phyloP scores from a whole-genome alignment of 2,329 filamentous ascomycete species.

The Aspergillus ochraceoroseus region DNA sequence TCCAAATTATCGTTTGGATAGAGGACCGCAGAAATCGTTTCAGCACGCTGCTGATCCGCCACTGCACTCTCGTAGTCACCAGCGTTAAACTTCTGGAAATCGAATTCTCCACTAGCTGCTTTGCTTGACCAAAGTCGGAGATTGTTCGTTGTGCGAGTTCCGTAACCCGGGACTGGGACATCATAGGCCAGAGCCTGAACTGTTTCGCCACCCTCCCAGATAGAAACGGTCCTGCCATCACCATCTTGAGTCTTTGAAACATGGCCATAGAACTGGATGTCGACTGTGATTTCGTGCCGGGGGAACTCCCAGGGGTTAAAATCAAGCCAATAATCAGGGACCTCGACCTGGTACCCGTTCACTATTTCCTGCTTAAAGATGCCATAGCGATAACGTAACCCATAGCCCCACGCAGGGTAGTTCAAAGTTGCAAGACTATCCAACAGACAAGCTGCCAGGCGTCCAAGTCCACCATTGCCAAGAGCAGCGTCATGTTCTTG shows the following conservation, averaged over 20 bases:
- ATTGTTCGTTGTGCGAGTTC: constrained; percentile 90
- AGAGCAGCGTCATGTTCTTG: constrained; percentile 96
- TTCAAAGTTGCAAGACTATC: constrained; percentile 93
- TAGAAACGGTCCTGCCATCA: constrained; percentile 66
- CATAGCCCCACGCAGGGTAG: constrained; percentile 96
- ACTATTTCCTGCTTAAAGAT: constrained; percentile 99
- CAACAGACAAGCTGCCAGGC: constrained; percentile 92
- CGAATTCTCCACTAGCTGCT: constrained; percentile 92
- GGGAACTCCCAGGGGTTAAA: constrained; percentile 99
- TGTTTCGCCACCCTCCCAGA: constrained; percentile 90
- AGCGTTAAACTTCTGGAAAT: constrained; percentile 99
- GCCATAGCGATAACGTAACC: constrained; percentile 87
- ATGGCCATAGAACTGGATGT: constrained; percentile 92
- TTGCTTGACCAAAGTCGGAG: constrained; percentile 96
- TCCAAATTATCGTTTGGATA: constrained; percentile 98
- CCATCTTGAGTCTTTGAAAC: constrained; percentile 72
- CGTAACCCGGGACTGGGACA: constrained; percentile 84
- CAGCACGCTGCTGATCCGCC: constrained; percentile 95
- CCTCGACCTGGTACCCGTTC: constrained; percentile 94
- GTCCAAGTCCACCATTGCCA: constrained; percentile 90
- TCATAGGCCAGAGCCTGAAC: constrained; percentile 93
- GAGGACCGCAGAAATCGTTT: constrained; percentile 94
- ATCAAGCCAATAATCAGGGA: constrained; percentile 98
- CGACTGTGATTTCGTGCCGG: constrained; percentile 87
- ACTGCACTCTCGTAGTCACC: constrained; percentile 98